Conservation (phyloP, 331 rosid genomes). For the Cydonia oblonga region DNA sequence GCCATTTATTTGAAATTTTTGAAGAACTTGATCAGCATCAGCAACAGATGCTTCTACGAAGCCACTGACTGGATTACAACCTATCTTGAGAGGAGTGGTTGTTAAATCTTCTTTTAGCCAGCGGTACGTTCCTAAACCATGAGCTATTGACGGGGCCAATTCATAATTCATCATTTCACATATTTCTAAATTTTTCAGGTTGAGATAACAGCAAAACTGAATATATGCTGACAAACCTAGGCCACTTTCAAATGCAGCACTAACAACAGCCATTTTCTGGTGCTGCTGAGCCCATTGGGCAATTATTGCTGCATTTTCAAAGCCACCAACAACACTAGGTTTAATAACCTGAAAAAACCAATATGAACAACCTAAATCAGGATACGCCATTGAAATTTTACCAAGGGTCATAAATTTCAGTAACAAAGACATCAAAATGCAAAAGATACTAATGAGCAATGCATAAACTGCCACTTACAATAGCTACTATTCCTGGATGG, state of each 20-base stretch:
- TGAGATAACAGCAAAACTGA: constrained; percentile 65
- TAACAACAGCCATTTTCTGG: constrained; percentile 79
- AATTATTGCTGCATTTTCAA: constrained; percentile 67
- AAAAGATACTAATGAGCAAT: neutral
- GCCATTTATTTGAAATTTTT: constrained; percentile 46
- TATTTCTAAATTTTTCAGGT: constrained; percentile 38
- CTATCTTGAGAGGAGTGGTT: constrained; percentile 38
- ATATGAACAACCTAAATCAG: neutral
- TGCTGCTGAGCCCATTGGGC: constrained; percentile 84
- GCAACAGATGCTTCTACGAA: constrained; percentile 63
- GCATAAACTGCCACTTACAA: constrained; percentile 45
- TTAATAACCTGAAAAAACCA: constrained; percentile 65
- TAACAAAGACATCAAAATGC: neutral
- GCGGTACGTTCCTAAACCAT: constrained; percentile 87
- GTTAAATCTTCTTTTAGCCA: constrained; percentile 87
- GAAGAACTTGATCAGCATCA: constrained; percentile 32
- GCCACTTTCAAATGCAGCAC: constrained; percentile 93
- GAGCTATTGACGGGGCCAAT: constrained; percentile 47
- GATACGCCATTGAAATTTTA: neutral
- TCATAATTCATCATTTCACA: constrained; percentile 23
- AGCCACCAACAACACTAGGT: constrained; percentile 91
- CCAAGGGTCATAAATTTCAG: neutral
- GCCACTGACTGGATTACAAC: constrained; percentile 43
- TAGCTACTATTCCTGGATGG: constrained; percentile 80
- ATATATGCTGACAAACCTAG: constrained; percentile 75